phyloP scores from a whole-genome alignment of 495 filamentous ascomycete genomes.

The Talaromyces wortmannii region DNA sequence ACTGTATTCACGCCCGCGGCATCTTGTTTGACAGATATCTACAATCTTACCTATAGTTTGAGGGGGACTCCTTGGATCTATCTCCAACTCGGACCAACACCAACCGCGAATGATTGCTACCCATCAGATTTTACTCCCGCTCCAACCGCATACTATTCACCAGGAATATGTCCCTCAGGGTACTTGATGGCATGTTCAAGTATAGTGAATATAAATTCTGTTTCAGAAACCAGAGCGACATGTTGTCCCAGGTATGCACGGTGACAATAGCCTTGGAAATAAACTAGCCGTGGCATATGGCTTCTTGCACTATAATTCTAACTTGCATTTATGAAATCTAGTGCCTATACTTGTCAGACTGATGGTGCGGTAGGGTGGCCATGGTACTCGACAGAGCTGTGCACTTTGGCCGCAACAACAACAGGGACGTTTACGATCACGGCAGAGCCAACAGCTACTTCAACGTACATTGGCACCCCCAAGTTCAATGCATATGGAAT shows the following conservation, averaged over 20 bases:
- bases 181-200: constrained; percentile 14
- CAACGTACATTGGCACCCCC: neutral
- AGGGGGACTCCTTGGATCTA: neutral
- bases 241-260: constrained; percentile 12
- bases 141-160: constrained; percentile 10
- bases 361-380: neutral
- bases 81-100: neutral
- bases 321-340: neutral
- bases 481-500: neutral
- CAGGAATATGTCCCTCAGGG: constrained; percentile 15
- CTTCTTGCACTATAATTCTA: neutral
- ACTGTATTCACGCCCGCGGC: neutral
- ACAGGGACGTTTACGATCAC: neutral
- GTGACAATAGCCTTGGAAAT: too few species aligned
- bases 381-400: neutral
- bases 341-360: neutral
- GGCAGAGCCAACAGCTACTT: neutral
- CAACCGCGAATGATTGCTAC: neutral
- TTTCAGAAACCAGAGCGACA: constrained; percentile 9
- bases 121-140: neutral
- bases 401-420: neutral
- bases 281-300: too few species aligned
- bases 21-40: constrained; percentile 1
- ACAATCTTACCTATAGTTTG: neutral
- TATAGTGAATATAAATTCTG: neutral